Conservation (phyloP, 2,329 filamentous ascomycete genomes). For the Paecilomyces dactylethromorphus region DNA sequence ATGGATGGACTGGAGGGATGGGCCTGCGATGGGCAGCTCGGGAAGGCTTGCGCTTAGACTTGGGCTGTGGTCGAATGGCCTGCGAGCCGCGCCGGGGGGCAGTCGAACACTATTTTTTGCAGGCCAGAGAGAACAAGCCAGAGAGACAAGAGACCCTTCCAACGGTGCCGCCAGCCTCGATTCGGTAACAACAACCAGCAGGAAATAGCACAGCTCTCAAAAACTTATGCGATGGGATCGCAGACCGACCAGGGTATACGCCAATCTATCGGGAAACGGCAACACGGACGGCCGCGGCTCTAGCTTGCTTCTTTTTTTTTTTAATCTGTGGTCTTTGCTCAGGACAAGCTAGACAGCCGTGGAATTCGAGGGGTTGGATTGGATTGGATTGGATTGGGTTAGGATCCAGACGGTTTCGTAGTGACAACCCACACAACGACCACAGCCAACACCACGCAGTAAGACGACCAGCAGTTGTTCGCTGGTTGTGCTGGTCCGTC, state of each 20-base stretch:
- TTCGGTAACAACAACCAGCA: not conserved
- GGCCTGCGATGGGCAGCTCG: not conserved
- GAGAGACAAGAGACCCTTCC: not conserved
- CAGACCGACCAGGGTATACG: too few relatives aligned
- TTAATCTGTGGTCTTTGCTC: not conserved
- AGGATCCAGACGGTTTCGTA: not conserved
- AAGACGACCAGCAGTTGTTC: not conserved
- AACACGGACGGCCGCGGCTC: not conserved
- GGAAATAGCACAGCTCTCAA: not conserved
- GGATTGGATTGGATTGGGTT: not conserved
- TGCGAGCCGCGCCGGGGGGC: not conserved
- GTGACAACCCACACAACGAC: not conserved
- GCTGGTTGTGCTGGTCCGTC: not conserved
- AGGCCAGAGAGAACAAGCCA: too few relatives aligned
- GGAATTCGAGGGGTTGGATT: not conserved
- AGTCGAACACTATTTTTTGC: too few relatives aligned
- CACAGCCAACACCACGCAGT: not conserved
- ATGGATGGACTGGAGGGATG: not conserved
- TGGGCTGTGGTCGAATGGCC: not conserved
- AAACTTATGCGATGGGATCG: too few relatives aligned
- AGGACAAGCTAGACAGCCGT: not conserved
- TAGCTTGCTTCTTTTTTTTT: not conserved
- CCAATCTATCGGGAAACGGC: too few relatives aligned
- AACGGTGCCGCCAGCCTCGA: too few relatives aligned
- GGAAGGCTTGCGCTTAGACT: not conserved